phyloP scores from a whole-genome alignment of 148 eudicot genomes.

The Chenopodium formosanum region DNA sequence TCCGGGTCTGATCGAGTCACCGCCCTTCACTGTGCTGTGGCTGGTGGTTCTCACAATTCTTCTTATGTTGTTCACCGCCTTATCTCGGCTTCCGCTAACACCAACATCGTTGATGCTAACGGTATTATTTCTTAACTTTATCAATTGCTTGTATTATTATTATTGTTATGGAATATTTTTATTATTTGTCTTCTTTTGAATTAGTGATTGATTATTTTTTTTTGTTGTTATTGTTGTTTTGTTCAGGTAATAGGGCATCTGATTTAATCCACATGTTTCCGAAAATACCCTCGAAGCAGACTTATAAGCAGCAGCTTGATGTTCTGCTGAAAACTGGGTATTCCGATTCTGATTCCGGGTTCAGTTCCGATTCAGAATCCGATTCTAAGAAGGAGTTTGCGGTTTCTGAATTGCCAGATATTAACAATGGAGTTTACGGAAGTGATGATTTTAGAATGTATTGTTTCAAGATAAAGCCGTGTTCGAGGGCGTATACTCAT shows the following conservation, averaged over 20 bases:
- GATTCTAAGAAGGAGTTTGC: slow-evolving; percentile 66
- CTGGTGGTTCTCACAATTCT: slow-evolving; percentile 54
- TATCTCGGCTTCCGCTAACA: slow-evolving; percentile 52
- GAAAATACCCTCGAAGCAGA: slow-evolving; percentile 29
- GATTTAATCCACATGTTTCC: slow-evolving; percentile 53
- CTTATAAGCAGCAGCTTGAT: slow-evolving; percentile 35
- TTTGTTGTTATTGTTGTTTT: neutral
- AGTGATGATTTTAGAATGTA: slow-evolving; percentile 93
- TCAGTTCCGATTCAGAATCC: slow-evolving; percentile 8
- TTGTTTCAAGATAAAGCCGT: slow-evolving; percentile 86
- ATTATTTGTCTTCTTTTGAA: neutral
- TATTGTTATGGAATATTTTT: neutral
- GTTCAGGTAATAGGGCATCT: slow-evolving; percentile 39
- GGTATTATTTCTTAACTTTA: slow-evolving; percentile 26
- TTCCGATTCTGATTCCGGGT: slow-evolving; percentile 14
- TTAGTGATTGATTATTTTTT: neutral
- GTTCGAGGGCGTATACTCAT: slow-evolving; percentile 92
- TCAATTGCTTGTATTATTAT: too few species aligned
- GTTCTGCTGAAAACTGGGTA: slow-evolving; percentile 39
- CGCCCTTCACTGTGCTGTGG: slow-evolving; percentile 83
- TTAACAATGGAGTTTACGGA: slow-evolving; percentile 73
- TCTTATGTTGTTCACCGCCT: slow-evolving; percentile 43
- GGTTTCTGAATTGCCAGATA: slow-evolving; percentile 60
- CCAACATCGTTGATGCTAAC: slow-evolving; percentile 41
- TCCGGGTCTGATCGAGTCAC: slow-evolving; percentile 71